Conservation (phyloP, 495 filamentous ascomycete genomes). For the Annulohypoxylon bovei region DNA sequence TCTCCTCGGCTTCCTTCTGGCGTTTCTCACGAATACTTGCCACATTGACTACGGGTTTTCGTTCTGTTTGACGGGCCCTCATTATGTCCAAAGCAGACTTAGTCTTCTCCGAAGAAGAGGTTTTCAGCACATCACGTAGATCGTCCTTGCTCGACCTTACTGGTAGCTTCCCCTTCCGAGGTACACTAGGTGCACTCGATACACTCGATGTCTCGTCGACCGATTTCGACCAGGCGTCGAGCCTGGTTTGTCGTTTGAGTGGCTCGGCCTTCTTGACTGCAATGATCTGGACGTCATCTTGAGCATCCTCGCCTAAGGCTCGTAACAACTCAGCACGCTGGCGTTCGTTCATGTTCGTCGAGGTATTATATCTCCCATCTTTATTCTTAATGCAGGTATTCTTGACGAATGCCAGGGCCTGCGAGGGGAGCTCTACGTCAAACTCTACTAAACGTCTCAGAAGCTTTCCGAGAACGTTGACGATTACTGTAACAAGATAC, state of each 20-base stretch:
- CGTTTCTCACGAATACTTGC: constrained; percentile 72
- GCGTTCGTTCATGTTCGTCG: constrained; percentile 76
- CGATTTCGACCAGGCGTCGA: constrained; percentile 69
- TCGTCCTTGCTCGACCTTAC: constrained; percentile 44
- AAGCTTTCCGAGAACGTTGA: constrained; percentile 69
- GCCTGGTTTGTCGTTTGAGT: constrained; percentile 69
- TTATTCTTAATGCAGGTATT: constrained; percentile 56
- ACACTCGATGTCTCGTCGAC: constrained; percentile 44
- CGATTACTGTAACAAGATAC: constrained; percentile 79
- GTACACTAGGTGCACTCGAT: constrained; percentile 41
- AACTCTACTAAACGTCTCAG: constrained; percentile 76
- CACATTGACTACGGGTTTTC: constrained; percentile 51
- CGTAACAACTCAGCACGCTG: constrained; percentile 85
- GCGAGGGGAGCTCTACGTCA: constrained; percentile 70
- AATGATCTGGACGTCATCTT: constrained; percentile 57
- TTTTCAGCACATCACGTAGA: constrained; percentile 52
- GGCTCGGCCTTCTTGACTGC: constrained; percentile 53
- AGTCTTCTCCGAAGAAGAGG: constrained; percentile 48
- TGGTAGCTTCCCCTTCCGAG: constrained; percentile 18
- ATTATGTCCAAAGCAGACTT: constrained; percentile 52
- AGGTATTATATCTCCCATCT: constrained; percentile 59
- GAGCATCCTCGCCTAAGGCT: constrained; percentile 80
- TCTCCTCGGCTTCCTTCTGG: constrained; percentile 76
- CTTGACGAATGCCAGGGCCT: constrained; percentile 69
- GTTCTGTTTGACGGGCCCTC: constrained; percentile 43